Evolutionary conservation across 768 basidiomycete genomes (phyloP).

Genomic region (Mycena haematopus): DNA sequence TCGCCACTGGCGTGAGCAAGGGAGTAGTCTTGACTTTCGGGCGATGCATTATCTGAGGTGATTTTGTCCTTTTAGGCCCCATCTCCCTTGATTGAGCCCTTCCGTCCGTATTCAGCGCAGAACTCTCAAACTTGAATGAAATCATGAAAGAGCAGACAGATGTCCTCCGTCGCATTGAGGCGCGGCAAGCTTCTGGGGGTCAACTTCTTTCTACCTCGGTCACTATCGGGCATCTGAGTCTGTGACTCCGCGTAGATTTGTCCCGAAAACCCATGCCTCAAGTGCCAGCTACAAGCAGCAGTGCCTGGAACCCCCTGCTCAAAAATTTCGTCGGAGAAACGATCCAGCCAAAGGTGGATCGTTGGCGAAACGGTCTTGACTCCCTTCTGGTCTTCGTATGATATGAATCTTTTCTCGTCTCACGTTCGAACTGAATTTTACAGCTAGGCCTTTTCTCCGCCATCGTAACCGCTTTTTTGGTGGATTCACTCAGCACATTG

Average conservation of each 20-base stretch:
- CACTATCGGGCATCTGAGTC: too few relatives aligned
- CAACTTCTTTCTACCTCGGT: neutral
- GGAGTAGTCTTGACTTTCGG: too few relatives aligned
- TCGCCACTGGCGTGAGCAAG: too few relatives aligned
- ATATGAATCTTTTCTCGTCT: too few relatives aligned
- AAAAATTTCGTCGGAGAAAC: conserved; percentile 8
- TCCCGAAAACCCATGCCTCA: conserved; percentile 15
- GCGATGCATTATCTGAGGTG: too few relatives aligned
- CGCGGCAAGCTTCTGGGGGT: neutral
- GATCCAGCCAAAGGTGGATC: conserved; percentile 23
- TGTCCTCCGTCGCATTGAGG: too few relatives aligned
- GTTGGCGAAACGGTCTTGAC: conserved; percentile 28
- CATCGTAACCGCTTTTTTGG: conserved; percentile 30
- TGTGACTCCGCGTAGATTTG: neutral
- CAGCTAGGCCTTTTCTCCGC: conserved; percentile 32
- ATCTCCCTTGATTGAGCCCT: too few relatives aligned
- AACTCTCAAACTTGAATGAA: too few relatives aligned
- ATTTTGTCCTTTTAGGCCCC: too few relatives aligned
- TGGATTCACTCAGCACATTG: conserved; percentile 18
- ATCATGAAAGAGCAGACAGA: too few relatives aligned
- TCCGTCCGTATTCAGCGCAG: too few relatives aligned
- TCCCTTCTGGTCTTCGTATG: conserved; percentile 26
- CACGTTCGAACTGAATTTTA: too few relatives aligned
- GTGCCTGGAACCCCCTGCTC: conserved; percentile 29
- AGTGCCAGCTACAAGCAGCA: conserved; percentile 29